Evolutionary conservation across 2,329 filamentous ascomycete species (phyloP).

Genomic region (Aspergillus arachidicola): DNA sequence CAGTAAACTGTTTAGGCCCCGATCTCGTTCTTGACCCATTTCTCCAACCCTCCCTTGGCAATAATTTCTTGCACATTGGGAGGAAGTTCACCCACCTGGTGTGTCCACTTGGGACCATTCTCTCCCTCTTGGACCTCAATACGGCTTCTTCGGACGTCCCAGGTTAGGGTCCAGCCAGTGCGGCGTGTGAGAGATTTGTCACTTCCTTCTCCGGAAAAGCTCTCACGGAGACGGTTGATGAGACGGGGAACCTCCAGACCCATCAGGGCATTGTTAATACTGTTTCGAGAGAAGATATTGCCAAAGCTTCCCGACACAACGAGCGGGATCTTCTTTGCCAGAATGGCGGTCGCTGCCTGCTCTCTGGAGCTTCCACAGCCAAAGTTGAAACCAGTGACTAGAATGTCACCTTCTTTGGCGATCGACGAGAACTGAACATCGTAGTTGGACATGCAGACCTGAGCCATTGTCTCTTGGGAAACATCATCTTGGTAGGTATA

Average conservation of each 20-base stretch:
- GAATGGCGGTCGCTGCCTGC: constrained; percentile 83
- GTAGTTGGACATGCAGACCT: constrained; percentile 94
- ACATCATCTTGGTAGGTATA: constrained; percentile 92
- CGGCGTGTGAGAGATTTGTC: constrained; percentile 30
- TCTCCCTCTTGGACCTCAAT: constrained; percentile 72
- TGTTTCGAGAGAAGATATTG: constrained; percentile 43
- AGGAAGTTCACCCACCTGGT: constrained; percentile 81
- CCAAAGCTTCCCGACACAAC: constrained; percentile 43
- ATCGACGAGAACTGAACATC: constrained; percentile 69
- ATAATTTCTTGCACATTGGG: constrained; percentile 87
- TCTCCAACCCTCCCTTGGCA: constrained; percentile 74
- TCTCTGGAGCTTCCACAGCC: constrained; percentile 81
- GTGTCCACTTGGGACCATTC: constrained; percentile 68
- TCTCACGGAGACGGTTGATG: constrained; percentile 38
- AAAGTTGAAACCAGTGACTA: constrained; percentile 87
- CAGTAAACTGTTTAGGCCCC: constrained; percentile 15
- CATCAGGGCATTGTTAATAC: constrained; percentile 47
- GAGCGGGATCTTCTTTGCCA: constrained; percentile 40
- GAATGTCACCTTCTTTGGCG: constrained; percentile 72
- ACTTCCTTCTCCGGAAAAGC: constrained; percentile 24
- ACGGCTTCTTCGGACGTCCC: constrained; percentile 75
- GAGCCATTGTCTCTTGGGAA: constrained; percentile 75
- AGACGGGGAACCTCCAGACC: constrained; percentile 43
- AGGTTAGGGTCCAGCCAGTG: constrained; percentile 67
- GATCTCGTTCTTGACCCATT: constrained; percentile 78